phyloP scores from a whole-genome alignment of 2,329 filamentous ascomycete genomes.

The Penicillium sp. region DNA sequence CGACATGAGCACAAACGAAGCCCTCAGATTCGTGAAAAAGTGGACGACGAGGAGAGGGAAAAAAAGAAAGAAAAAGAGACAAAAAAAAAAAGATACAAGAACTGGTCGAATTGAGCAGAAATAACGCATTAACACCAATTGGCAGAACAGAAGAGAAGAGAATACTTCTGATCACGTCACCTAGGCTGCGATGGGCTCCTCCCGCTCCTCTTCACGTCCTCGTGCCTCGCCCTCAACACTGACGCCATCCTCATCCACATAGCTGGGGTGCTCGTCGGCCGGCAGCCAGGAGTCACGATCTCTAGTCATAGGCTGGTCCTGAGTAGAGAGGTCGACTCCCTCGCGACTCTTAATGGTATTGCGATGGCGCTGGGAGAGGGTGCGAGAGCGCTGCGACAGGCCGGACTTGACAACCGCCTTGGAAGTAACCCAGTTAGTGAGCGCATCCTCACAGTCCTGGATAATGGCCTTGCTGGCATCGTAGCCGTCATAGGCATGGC shows the following conservation, averaged over 20 bases:
- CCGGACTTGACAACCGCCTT: constrained; percentile 87
- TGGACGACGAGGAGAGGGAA: background rate
- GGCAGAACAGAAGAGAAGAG: constrained; percentile 4
- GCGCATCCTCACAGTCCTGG: constrained; percentile 95
- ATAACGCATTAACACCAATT: background rate
- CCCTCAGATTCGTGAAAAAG: constrained; percentile 19
- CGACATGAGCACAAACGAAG: constrained; percentile 1
- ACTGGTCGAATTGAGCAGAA: background rate
- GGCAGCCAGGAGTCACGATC: constrained; percentile 82
- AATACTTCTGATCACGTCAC: constrained; percentile 2
- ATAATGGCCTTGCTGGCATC: constrained; percentile 98
- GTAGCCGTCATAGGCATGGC: constrained; percentile 94
- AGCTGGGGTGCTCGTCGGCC: constrained; percentile 61
- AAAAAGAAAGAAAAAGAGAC: background rate
- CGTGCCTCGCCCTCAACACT: constrained; percentile 39
- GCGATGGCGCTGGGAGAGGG: constrained; percentile 80
- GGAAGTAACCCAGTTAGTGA: constrained; percentile 94
- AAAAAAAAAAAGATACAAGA: background rate
- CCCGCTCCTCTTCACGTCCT: constrained; percentile 43
- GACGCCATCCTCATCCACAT: constrained; percentile 47
- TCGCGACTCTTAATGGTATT: constrained; percentile 72
- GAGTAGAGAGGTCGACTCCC: constrained; percentile 78
- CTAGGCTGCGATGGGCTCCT: constrained; percentile 34
- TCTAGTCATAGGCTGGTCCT: constrained; percentile 78
- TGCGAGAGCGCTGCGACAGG: constrained; percentile 84